These are phyloP conservation scores for Funneliformis mosseae DNA, from an alignment of 192 early-diverging fungal species.

Conservation along the genomic window DNA sequence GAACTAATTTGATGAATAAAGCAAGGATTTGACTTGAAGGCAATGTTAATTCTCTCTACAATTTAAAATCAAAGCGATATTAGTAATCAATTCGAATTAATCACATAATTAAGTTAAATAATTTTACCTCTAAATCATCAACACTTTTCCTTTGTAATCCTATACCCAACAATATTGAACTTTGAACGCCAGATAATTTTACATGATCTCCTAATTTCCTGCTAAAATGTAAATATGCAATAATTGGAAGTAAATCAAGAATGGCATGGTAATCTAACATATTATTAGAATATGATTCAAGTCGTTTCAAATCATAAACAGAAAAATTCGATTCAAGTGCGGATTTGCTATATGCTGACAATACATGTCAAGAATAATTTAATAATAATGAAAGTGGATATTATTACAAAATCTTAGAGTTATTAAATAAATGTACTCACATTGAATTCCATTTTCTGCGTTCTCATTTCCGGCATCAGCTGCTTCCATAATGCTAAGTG, in stretches of 20 bases:
- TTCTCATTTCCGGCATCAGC: slow-evolving; percentile 56
- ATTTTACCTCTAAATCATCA: slow-evolving; percentile 69
- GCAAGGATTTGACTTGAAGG: slow-evolving; percentile 87
- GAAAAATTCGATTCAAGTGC: slow-evolving; percentile 55
- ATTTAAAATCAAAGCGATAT: slow-evolving; percentile 7
- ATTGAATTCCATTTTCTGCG: slow-evolving; percentile 1
- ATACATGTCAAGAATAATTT: no score
- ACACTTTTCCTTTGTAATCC: slow-evolving; percentile 93
- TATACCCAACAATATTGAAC: slow-evolving; percentile 81
- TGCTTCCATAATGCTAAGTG: slow-evolving; percentile 83
- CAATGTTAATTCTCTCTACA: slow-evolving; percentile 79
- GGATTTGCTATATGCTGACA: slow-evolving; percentile 34
- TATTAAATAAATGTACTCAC: not conserved
- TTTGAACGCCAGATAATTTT: slow-evolving; percentile 83
- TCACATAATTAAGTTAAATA: not conserved
- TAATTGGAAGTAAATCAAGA: slow-evolving; percentile 83
- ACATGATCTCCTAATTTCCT: slow-evolving; percentile 60
- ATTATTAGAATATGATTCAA: slow-evolving; percentile 95
- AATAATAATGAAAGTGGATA: not conserved
- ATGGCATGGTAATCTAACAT: slow-evolving; percentile 98
- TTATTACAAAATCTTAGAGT: not conserved
- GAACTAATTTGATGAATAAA: slow-evolving; percentile 90
- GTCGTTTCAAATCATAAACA: slow-evolving; percentile 91
- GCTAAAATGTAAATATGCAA: slow-evolving; percentile 82
- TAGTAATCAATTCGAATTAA: not conserved